Evolutionary conservation across 331 rosid genomes (phyloP), one percentile per base, ranked within the genome.

Genomic region (Rhamnella rubrinervis): DNA sequence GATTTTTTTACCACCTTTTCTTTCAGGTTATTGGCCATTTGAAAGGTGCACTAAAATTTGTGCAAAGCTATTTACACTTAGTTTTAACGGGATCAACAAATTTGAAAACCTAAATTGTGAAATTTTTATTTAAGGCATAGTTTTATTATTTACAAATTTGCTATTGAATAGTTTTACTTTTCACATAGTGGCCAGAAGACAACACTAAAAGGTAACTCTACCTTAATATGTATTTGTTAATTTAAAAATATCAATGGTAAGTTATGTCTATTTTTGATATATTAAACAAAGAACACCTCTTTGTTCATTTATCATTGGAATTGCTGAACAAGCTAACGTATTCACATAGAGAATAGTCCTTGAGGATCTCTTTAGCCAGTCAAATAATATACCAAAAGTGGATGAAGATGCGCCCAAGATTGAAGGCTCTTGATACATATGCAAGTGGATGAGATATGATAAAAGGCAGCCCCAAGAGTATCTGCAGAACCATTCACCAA

Each of bases 401-500:
- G 80, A 95, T 86, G 86, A 95, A 95, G 80, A 95, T 87, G 2
- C 97, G 96, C 47, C 97, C 92, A 59, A 95, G 98, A 80, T 95
- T 87, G 89, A 95, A 95, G 77, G 98, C 91, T 44, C 85, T 77
- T 61, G 98, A 89, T 75, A 95, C 60, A 81, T 95, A 91, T 59
- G 89, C 95, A 70, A 81, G 60, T 15, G 96, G 93, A 77, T 91
- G 68, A 70, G 96, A 83, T 73, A 89, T 76, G 72, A 95, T 71
- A 83, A 95, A 91, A 62, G 95, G 98, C 58, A 95, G 87, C 59
- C 93, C 98, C 83, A 91, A 59, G 38, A 95, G 71, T 83, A 95
- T 81, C 98, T 91, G 89, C 73, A 82, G 77, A 80, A 77, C 81
- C 82, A 71, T 74, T 78, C 74, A 81, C 65, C 92, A 74, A 65